Base-by-base conservation (phyloP, 2,329 filamentous ascomycete species). In the Epichloe sibirici region DNA sequence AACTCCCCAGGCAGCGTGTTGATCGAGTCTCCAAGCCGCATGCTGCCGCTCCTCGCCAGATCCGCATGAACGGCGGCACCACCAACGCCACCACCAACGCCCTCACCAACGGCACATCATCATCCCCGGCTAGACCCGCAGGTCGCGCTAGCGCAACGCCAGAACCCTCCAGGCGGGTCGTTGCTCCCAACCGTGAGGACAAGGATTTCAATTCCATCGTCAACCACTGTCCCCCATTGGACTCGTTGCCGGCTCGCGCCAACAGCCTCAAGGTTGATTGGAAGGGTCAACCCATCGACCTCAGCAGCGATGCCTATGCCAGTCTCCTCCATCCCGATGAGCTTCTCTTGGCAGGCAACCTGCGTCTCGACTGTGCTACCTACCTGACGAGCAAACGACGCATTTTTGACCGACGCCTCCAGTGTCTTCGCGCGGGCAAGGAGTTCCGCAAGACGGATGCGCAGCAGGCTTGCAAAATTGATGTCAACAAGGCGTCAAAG, bases 401-500 rank as follows among this genome's bases (percentile, higher is more conserved):
- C 55, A 91, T 97, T 63, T 97, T 97, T 66, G 75, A 85, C 51
- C 82, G 82, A 48, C 82, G 88, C 42, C 78, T 91, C 37, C 79
- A 85, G 49, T 80, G 78, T 55, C 79, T 83, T 2, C 71, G 73
- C 52, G 82, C 81, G 38, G 78, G 79, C 64, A 93, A 94, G 69
- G 86, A 90, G 62, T 96, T 95, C 67, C 84, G 88, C 66, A 95
- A 95, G 78, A 97, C 91, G 1, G 88, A 95, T 65, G 89, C 90
- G 5, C 91, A 97, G 68, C 88, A 95, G 66, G 89, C 88, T n/a
- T 95, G 89, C 77, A 94, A 94, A 74, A 95, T 96, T 57, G 91
- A 97, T 62, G 91, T 97, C 66, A 96, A 96, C 75, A 97, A 96
- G 74, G 89, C 90, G 3, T 94, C 88, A 58, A 91, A 91, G 68